phyloP scores from a whole-genome alignment of 306 rosid species.

The Trichosanthes cucumerina region DNA sequence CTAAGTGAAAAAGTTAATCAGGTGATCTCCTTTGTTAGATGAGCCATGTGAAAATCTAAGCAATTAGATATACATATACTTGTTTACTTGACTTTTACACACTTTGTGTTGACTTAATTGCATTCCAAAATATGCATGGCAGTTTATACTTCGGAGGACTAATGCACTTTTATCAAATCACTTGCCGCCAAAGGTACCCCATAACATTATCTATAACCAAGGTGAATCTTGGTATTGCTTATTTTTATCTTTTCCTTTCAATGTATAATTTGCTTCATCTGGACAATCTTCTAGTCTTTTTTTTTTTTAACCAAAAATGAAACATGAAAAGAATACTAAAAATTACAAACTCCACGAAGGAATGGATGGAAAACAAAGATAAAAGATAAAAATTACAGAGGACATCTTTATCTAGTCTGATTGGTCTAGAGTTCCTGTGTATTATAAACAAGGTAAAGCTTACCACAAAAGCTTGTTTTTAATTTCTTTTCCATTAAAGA shows the following conservation, averaged over 20 bases:
- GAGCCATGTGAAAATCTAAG: not conserved
- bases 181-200: constrained; percentile 85
- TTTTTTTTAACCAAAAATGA: no score
- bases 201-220: constrained; percentile 16
- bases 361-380: no score
- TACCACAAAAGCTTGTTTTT: not conserved
- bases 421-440: not conserved
- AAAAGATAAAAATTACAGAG: no score
- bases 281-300: not conserved
- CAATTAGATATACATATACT: not conserved
- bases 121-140: constrained; percentile 21
- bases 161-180: constrained; percentile 85
- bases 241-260: constrained; percentile 3
- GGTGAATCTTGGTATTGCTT: not conserved
- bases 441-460: not conserved
- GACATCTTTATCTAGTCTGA: not conserved
- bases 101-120: not conserved
- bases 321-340: no score
- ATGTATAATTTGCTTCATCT: not conserved
- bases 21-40: constrained; percentile 27
- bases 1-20: constrained; percentile 74
- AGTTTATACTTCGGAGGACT: constrained; percentile 88
- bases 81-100: not conserved
- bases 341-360: no score
- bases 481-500: not conserved